phyloP scores from a whole-genome alignment of 176 grass and related monocot species.

The Typha latifolia region DNA sequence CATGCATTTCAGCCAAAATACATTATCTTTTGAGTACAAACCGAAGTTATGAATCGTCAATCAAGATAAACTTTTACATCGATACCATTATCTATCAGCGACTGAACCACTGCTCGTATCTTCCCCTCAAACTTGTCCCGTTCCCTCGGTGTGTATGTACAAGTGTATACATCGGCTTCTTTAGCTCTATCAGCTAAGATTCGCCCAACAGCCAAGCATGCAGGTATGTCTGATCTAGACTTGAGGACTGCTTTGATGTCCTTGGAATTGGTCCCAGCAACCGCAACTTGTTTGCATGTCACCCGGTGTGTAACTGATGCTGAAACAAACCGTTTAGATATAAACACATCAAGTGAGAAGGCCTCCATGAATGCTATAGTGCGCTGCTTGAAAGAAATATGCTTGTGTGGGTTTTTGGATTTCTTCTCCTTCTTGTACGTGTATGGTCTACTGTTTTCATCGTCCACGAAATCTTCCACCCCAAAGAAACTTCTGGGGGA shows the following conservation, averaged over 20 bases:
- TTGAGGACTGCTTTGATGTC: constrained; percentile 59
- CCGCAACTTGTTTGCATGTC: constrained; percentile 80
- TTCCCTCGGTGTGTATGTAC: constrained; percentile 71
- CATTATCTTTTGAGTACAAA: too few species aligned
- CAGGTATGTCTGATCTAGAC: constrained; percentile 65
- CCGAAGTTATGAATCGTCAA: constrained; percentile 13
- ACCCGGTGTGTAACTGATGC: constrained; percentile 72
- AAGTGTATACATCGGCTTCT: constrained; percentile 84
- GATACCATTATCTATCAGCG: constrained; percentile 70
- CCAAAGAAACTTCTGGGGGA: constrained; percentile 84
- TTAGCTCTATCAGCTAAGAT: constrained; percentile 71
- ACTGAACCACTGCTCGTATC: constrained; percentile 77
- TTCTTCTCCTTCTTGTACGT: constrained; percentile 95
- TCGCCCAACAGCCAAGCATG: constrained; percentile 67
- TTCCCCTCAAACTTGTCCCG: constrained; percentile 81
- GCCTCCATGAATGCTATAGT: constrained; percentile 84
- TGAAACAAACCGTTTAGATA: constrained; percentile 82
- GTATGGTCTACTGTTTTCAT: constrained; percentile 83
- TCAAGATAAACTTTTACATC: constrained; percentile 91
- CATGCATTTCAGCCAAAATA: too few species aligned
- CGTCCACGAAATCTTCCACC: constrained; percentile 78
- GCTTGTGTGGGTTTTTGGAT: constrained; percentile 79
- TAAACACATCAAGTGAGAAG: constrained; percentile 82
- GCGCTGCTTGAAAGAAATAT: constrained; percentile 90
- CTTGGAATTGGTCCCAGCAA: constrained; percentile 85